Conservation (phyloP, 257 asterid species). For the Nicotiana noctiflora region DNA sequence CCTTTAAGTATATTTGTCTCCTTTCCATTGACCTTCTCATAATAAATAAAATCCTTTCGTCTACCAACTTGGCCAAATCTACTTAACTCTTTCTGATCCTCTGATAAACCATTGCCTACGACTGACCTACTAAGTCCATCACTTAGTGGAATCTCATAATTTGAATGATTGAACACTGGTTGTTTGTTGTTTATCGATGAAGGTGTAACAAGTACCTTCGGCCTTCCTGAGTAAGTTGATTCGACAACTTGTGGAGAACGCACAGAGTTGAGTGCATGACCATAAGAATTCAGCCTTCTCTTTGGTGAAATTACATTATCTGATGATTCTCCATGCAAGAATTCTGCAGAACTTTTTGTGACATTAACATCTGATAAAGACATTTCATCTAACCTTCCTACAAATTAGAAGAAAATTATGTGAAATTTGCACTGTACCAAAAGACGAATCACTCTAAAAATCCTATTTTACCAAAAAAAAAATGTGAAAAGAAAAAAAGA, state of each 20-base stretch:
- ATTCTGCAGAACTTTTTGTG: neutral
- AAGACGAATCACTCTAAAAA: neutral
- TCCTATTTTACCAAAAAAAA: neutral
- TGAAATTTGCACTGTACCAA: neutral
- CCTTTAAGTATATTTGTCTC: slow-evolving; percentile 51
- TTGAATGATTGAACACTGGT: neutral
- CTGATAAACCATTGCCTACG: slow-evolving; percentile 18
- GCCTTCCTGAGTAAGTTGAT: neutral
- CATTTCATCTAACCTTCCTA: slow-evolving; percentile 9
- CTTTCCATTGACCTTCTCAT: slow-evolving; percentile 50
- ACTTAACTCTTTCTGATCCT: slow-evolving; percentile 51
- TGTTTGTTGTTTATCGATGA: neutral
- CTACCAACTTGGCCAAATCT: slow-evolving; percentile 44
- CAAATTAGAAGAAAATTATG: neutral
- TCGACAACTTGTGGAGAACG: neutral
- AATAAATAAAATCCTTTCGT: slow-evolving; percentile 43
- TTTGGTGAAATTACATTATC: neutral
- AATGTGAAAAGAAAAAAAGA: neutral
- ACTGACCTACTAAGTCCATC: slow-evolving; percentile 5
- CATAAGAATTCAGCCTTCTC: neutral
- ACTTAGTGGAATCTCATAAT: neutral
- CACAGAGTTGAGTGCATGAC: neutral
- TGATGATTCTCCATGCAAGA: slow-evolving; percentile 2
- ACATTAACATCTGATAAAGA: neutral
- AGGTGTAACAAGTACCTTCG: neutral